These are phyloP conservation scores for Nyctanthes arbortristis DNA, from an alignment of 257 asterid genomes.

Conservation along the genomic window DNA sequence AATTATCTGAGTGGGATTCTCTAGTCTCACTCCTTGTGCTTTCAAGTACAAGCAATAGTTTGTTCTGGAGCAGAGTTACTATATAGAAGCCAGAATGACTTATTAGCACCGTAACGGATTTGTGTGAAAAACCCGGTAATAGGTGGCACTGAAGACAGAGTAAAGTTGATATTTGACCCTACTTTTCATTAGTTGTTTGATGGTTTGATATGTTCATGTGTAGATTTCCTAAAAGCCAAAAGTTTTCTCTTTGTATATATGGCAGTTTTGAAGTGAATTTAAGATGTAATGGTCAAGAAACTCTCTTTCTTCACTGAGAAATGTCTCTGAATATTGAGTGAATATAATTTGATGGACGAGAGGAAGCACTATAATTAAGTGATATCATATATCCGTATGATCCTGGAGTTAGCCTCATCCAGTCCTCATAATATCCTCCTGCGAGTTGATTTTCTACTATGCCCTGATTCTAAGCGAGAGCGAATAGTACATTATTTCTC, in stretches of 20 bases:
- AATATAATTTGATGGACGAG: background rate
- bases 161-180: background rate
- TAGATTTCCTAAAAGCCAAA: background rate
- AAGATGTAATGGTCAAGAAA: background rate
- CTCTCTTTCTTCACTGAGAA: background rate
- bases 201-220: background rate
- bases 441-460: background rate
- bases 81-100: slow-evolving; percentile 4
- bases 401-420: background rate
- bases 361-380: background rate
- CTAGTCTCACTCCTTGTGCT: slow-evolving; percentile 3
- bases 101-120: background rate
- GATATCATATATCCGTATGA: background rate
- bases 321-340: background rate
- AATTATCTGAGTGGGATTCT: slow-evolving; percentile 3
- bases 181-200: slow-evolving; percentile 8
- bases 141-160: background rate
- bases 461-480: background rate
- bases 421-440: background rate
- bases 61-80: background rate
- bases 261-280: background rate
- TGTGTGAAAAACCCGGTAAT: background rate
- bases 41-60: background rate
- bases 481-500: background rate
- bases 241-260: background rate